Percentiles rank a stretch among this genome's conserved stretches.
Evolutionary conservation across 306 rosid genomes (phyloP).

Genomic region (Quillaja saponaria): DNA sequence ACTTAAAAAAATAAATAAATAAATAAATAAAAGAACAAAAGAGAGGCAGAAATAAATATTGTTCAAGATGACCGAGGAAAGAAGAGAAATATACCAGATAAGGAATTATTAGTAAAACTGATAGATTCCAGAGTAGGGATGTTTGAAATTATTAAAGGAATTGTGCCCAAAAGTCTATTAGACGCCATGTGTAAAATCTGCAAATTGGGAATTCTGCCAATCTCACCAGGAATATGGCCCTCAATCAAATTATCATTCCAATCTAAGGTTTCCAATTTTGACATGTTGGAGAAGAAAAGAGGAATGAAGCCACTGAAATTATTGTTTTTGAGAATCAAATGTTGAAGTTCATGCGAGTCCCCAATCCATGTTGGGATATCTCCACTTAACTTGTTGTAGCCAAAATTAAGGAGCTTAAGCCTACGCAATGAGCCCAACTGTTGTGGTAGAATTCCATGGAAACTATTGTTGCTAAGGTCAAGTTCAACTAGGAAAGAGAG

Average conservation of each 20-base stretch:
- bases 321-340: constrained; percentile 15
- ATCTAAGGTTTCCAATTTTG: constrained; percentile 12
- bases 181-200: constrained; percentile 2
- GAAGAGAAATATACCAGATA: constrained; percentile 6
- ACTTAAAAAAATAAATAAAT: too few relatives aligned
- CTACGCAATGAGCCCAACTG: not conserved
- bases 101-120: not conserved
- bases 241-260: constrained; percentile 12
- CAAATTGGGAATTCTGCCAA: constrained; percentile 19
- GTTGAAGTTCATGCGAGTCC: constrained; percentile 11
- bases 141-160: constrained; percentile 28
- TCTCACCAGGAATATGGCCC: constrained; percentile 22
- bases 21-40: too few relatives aligned
- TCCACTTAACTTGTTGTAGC: constrained; percentile 21
- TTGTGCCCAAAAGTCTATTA: not conserved
- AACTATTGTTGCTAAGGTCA: constrained; percentile 19
- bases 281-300: constrained; percentile 2
- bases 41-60: too few relatives aligned
- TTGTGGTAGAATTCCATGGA: constrained; percentile 14
- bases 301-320: constrained; percentile 26
- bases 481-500: constrained; percentile 19
- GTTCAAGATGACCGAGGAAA: too few relatives aligned
- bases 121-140: constrained; percentile 20
- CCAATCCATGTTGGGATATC: constrained; percentile 19
- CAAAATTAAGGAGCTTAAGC: not conserved